Percentiles rank a stretch among this genome's conserved stretches.
Evolutionary conservation across 768 basidiomycete genomes (phyloP).

Genomic region (Hypholoma sublateritium): DNA sequence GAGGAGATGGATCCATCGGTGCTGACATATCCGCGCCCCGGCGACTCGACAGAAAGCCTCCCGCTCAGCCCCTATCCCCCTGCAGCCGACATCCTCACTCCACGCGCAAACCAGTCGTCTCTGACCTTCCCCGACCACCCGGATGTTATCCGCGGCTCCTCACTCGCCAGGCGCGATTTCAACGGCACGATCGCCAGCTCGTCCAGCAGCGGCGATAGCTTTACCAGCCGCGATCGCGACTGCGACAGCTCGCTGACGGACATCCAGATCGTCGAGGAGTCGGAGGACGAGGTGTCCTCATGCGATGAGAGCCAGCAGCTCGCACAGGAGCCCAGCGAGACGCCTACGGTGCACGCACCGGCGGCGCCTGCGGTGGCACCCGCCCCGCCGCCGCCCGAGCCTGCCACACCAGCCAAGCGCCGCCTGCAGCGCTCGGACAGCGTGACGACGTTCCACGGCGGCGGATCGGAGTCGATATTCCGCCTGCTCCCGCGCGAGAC

Average conservation of each 20-base stretch:
- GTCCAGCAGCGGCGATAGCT: background rate
- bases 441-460: constrained; percentile 68
- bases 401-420: constrained; percentile 17
- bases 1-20: constrained; percentile 75
- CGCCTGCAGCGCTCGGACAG: constrained; percentile 45
- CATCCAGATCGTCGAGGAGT: constrained; percentile 7
- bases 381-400: constrained; percentile 17
- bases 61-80: constrained; percentile 29
- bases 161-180: background rate
- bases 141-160: constrained; percentile 2
- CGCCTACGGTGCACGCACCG: background rate
- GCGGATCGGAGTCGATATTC: constrained; percentile 93
- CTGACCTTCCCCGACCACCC: constrained; percentile 13
- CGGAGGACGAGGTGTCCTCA: constrained; percentile 11
- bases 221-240: background rate
- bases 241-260: constrained; percentile 3
- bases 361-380: background rate
- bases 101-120: constrained; percentile 23
- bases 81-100: constrained; percentile 33
- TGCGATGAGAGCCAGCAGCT: background rate
- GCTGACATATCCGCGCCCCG: constrained; percentile 72
- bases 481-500: constrained; percentile 92
- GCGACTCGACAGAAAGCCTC: constrained; percentile 72
- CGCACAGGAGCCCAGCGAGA: background rate
- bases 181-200: background rate